Evolutionary conservation across 2,329 filamentous ascomycete species (phyloP), one percentile per base, ranked within the genome.

Genomic region (Aspergillus floridensis): DNA sequence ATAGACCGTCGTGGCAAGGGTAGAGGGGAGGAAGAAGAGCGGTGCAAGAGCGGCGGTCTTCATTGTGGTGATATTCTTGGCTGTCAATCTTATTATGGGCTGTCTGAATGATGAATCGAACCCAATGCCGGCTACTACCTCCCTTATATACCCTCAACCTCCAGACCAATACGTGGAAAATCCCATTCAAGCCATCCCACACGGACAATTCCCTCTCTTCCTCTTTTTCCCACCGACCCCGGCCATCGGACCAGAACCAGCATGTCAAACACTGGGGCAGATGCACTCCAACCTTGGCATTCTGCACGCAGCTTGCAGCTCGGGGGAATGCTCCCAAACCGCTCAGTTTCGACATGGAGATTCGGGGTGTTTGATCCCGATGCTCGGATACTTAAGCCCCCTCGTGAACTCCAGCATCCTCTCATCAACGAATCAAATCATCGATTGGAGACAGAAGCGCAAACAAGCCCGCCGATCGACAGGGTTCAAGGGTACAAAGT

Each of bases 1-100:
- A 53, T 72, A 72, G 57, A 73, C 59, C 0, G 70, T 72, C 2
- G 67, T 57, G 7, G 65, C 65, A 22, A 72, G 59, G n/a, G 60
- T 56, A 49, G 60, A 53, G 12, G 70, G 68, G 1, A 70, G 51
- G 29, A 72, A 54, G 22, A 65, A 66, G 31, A 70, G 59, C 7
- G 65, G 46, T 12, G 60, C 48, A 1, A 65, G 44, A 10, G 63
- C 31, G 3, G 56, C 35, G 21, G 61, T 58, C 59, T 68, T 70
- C 69, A 72, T 72, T 32, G 51, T 59, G 7, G 50, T 46, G 22
- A 12, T 16, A 2, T 53, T 22, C 22, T 22, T 21, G 16, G 12
- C 21, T 49, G 12, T 12, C 21, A 29, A 14, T 44, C 8, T 50
- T 44, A n/a, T 38, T 22, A 4, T 22, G 22, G 4, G 4, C 29